Conservation (phyloP, 306 rosid species). For the Vigna unguiculata region DNA sequence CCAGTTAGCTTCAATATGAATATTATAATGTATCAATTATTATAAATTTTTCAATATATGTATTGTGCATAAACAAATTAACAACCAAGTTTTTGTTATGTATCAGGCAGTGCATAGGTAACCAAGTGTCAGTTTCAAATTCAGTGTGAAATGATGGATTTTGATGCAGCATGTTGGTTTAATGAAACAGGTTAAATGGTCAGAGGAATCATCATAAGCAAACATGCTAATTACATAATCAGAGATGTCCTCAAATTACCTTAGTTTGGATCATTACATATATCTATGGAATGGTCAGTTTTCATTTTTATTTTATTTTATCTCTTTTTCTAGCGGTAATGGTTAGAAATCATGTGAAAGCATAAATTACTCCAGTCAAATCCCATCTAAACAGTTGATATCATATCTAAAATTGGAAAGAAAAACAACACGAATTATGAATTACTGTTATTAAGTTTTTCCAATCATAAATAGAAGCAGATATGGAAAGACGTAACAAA, state of each 20-base stretch:
- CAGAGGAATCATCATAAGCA: no score
- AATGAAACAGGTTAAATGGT: background rate
- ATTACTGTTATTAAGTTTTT: slow-evolving; percentile 8
- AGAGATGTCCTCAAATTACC: background rate
- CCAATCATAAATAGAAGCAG: background rate
- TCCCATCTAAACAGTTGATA: background rate
- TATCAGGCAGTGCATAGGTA: background rate
- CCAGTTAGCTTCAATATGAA: background rate
- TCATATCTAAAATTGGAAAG: background rate
- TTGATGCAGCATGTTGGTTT: background rate
- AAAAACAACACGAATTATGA: background rate
- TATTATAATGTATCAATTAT: background rate
- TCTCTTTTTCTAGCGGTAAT: background rate
- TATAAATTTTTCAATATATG: slow-evolving; percentile 3
- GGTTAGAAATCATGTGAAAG: background rate
- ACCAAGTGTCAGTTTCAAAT: background rate
- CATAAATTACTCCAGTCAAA: background rate
- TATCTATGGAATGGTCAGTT: background rate
- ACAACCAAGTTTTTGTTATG: background rate
- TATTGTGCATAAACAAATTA: background rate
- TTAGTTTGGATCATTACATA: slow-evolving; percentile 11
- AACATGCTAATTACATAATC: background rate
- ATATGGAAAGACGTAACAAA: background rate
- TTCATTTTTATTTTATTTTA: background rate
- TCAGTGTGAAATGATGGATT: slow-evolving; percentile 4